These are phyloP conservation scores for Grosmannia penicillata DNA, from an alignment of 2,329 filamentous ascomycete species.

Conservation along the genomic window DNA sequence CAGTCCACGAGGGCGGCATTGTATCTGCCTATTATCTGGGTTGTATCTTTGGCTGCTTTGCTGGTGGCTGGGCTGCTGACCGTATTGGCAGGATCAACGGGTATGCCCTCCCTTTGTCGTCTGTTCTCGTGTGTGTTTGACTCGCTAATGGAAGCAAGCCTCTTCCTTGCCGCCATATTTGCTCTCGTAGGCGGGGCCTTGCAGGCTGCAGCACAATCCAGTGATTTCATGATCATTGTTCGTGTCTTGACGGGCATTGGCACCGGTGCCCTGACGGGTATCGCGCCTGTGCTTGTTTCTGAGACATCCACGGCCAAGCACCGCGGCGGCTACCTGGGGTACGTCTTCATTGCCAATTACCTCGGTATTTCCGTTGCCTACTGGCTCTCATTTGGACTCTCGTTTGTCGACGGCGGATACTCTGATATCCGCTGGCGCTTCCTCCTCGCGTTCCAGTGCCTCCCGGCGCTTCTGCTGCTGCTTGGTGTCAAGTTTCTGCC, in stretches of 20 bases:
- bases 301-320: constrained; percentile 31
- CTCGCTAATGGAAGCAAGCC: constrained; percentile 15
- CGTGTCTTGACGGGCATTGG: constrained; percentile 36
- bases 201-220: constrained; percentile 27
- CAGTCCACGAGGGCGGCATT: constrained; percentile 34
- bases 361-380: constrained; percentile 29
- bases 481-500: constrained; percentile 25
- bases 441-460: constrained; percentile 23
- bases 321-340: constrained; percentile 29
- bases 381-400: constrained; percentile 22
- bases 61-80: constrained; percentile 28
- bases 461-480: constrained; percentile 25
- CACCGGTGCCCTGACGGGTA: constrained; percentile 33
- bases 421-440: constrained; percentile 22
- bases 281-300: constrained; percentile 31
- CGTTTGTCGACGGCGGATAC: constrained; percentile 13
- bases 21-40: constrained; percentile 39
- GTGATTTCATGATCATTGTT: constrained; percentile 32
- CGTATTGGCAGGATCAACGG: constrained; percentile 32
- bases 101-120: neutral
- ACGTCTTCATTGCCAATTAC: constrained; percentile 38
- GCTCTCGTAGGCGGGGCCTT: constrained; percentile 32
- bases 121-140: neutral
- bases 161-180: constrained; percentile 30
- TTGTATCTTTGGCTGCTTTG: constrained; percentile 10